These are phyloP conservation scores for Diaporthe ilicicola DNA, from an alignment of 2,329 filamentous ascomycete species.

Conservation along the genomic window DNA sequence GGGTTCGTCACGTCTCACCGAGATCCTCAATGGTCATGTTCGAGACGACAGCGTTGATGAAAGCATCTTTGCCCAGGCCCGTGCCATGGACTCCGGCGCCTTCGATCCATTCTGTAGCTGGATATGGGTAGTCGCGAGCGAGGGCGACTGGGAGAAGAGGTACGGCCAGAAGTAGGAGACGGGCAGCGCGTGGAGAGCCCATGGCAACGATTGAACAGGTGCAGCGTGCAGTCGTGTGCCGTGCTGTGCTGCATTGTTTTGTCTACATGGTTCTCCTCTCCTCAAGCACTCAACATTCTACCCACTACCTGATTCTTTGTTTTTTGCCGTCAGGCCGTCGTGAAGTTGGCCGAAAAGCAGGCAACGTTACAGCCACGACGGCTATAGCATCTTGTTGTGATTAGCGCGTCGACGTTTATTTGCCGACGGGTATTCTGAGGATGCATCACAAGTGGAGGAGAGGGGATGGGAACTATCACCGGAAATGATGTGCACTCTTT, in stretches of 20 bases:
- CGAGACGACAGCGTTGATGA: constrained; percentile 40
- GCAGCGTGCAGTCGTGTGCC: background rate
- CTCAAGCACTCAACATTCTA: background rate
- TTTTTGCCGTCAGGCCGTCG: background rate
- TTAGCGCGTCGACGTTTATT: background rate
- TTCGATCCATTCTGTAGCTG: constrained; percentile 25
- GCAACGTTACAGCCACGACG: constrained; percentile 21
- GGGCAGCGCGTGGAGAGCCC: background rate
- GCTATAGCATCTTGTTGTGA: background rate
- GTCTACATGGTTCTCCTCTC: background rate
- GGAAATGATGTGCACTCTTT: background rate
- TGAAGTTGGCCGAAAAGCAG: background rate
- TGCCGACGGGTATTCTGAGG: constrained; percentile 8
- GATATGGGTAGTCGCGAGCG: constrained; percentile 13
- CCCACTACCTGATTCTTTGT: background rate
- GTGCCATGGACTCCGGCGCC: constrained; percentile 12
- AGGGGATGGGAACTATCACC: constrained; percentile 2
- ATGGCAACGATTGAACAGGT: background rate
- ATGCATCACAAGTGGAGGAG: constrained; percentile 16
- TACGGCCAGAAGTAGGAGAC: background rate
- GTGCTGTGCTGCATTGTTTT: accelerated
- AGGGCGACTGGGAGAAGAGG: background rate
- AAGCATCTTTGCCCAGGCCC: constrained; percentile 37
- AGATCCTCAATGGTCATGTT: constrained; percentile 46
- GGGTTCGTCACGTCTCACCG: constrained; percentile 29